phyloP scores from a whole-genome alignment of 257 asterid species.

The Capsicum pubescens region DNA sequence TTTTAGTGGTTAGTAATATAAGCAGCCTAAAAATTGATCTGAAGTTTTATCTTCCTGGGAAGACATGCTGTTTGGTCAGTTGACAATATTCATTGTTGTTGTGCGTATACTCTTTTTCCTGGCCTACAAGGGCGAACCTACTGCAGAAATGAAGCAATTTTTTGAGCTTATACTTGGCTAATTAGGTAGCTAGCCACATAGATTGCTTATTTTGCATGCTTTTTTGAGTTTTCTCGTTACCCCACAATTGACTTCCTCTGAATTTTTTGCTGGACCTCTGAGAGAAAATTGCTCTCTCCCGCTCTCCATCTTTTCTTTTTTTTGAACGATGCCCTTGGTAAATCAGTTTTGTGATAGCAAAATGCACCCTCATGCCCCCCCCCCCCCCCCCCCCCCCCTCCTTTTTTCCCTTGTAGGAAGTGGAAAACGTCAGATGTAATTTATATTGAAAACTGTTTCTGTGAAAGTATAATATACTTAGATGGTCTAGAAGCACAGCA shows the following conservation, averaged over 20 bases:
- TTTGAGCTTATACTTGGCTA: background rate
- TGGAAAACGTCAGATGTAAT: slow-evolving; percentile 12
- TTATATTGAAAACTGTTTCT: background rate
- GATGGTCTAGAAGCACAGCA: slow-evolving; percentile 18
- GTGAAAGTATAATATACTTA: background rate
- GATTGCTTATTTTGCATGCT: background rate
- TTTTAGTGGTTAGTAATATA: background rate
- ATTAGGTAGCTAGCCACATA: background rate
- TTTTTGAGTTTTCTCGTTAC: background rate
- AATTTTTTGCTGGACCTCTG: background rate
- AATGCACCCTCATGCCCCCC: no score
- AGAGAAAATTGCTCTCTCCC: slow-evolving; percentile 11
- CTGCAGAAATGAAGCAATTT: background rate
- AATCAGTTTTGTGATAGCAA: slow-evolving; percentile 21
- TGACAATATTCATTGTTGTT: background rate
- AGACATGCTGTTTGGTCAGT: background rate
- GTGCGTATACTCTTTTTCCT: background rate
- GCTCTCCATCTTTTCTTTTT: background rate
- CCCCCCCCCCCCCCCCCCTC: no score
- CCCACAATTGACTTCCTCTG: background rate
- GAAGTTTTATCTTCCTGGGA: background rate
- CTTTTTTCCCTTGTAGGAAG: background rate
- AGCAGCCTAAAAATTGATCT: slow-evolving; percentile 18
- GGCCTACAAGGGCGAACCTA: background rate
- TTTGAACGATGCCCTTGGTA: background rate